phyloP scores from a whole-genome alignment of 2,329 filamentous ascomycete species.

The Cercospora sp. region DNA sequence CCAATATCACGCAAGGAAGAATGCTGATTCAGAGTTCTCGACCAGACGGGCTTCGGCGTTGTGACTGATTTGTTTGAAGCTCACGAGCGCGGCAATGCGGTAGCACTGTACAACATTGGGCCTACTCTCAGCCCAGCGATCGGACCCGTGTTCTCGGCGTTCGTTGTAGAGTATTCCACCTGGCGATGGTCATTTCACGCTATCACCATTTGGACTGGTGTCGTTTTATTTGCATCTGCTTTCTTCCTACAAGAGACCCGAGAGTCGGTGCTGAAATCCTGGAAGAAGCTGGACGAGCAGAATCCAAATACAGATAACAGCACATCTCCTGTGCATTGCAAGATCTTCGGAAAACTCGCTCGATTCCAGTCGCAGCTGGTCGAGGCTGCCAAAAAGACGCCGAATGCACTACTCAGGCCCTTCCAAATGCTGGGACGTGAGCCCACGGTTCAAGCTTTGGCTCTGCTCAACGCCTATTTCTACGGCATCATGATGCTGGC shows the following conservation, averaged over 20 bases:
- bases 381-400: conserved; percentile 38
- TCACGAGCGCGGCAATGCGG: conserved; percentile 35
- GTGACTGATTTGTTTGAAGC: background rate
- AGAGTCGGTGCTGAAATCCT: background rate
- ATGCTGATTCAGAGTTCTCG: conserved; percentile 46
- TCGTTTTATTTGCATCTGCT: background rate
- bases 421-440: background rate
- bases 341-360: background rate
- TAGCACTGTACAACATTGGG: background rate
- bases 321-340: background rate
- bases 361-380: conserved; percentile 42
- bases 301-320: no score
- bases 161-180: background rate
- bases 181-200: background rate
- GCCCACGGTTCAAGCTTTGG: background rate
- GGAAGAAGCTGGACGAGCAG: background rate
- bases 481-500: background rate
- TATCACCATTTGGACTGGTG: background rate
- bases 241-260: background rate
- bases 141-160: background rate
- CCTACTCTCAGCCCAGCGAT: background rate
- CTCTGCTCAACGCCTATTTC: background rate
- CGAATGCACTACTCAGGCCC: background rate
- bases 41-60: conserved; percentile 46
- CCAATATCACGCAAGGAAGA: background rate